Evolutionary conservation across 2,329 filamentous ascomycete species (phyloP).

Genomic region (Elsinoe australis): DNA sequence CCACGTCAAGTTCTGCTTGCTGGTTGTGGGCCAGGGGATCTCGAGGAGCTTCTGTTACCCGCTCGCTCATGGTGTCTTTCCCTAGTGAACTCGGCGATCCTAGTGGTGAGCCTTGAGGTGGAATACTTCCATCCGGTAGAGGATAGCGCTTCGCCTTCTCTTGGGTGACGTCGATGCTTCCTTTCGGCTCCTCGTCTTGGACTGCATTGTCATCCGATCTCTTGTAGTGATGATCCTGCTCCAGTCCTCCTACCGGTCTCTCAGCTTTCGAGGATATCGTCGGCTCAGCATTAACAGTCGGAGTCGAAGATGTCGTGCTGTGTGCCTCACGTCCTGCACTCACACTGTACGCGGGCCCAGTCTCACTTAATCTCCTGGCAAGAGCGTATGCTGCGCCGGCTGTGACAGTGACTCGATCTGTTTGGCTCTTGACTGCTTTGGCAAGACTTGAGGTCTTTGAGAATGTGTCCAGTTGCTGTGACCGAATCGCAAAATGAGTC

Average conservation of each 20-base stretch:
- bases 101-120: conserved; percentile 31
- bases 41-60: conserved; percentile 32
- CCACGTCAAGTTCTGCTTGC: conserved; percentile 16
- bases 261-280: background rate
- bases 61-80: conserved; percentile 30
- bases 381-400: conserved; percentile 54
- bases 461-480: conserved; percentile 55
- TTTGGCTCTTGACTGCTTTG: conserved; percentile 54
- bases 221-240: conserved; percentile 47
- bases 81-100: conserved; percentile 24
- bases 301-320: conserved; percentile 22
- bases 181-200: conserved; percentile 31
- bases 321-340: conserved; percentile 23
- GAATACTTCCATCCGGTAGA: conserved; percentile 46
- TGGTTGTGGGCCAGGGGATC: conserved; percentile 27
- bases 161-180: conserved; percentile 40
- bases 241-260: conserved; percentile 33
- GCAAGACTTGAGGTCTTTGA: conserved; percentile 57
- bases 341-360: conserved; percentile 29
- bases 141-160: conserved; percentile 38
- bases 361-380: conserved; percentile 50
- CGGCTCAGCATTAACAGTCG: conserved; percentile 26
- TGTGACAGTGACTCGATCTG: conserved; percentile 54
- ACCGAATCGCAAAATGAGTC: conserved; percentile 52
- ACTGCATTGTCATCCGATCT: conserved; percentile 37